These are phyloP conservation scores for Pleurotus eryngii DNA, from an alignment of 768 basidiomycete genomes.

Conservation along the genomic window DNA sequence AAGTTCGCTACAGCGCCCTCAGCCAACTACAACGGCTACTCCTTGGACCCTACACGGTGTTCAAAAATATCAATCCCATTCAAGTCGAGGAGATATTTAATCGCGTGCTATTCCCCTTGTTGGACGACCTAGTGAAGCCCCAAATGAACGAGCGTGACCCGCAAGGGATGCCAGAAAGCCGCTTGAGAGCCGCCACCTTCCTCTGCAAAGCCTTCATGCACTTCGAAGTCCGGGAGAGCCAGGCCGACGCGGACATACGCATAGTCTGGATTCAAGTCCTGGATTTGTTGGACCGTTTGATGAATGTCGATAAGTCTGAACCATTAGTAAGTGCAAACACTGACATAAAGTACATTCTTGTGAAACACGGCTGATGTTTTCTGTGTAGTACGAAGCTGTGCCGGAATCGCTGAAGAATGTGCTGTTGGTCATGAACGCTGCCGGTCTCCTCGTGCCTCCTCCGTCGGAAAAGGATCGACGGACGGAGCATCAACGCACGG, in stretches of 20 bases:
- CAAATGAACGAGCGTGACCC: slow-evolving; percentile 78
- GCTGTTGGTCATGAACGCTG: slow-evolving; percentile 92
- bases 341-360: background rate
- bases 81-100: slow-evolving; percentile 86
- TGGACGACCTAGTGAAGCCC: slow-evolving; percentile 88
- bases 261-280: slow-evolving; percentile 87
- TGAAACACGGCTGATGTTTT: background rate
- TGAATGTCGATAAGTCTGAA: slow-evolving; percentile 81
- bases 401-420: slow-evolving; percentile 98
- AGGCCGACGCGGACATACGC: slow-evolving; percentile 57
- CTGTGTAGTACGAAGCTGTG: slow-evolving; percentile 80
- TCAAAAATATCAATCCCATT: slow-evolving; percentile 52
- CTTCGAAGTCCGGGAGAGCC: slow-evolving; percentile 72
- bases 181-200: slow-evolving; percentile 82
- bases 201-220: slow-evolving; percentile 97
- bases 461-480: slow-evolving; percentile 44
- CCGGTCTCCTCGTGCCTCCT: slow-evolving; percentile 73
- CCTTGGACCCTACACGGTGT: slow-evolving; percentile 67
- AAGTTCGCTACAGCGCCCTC: slow-evolving; percentile 80
- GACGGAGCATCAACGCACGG: slow-evolving; percentile 56
- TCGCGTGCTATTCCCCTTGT: slow-evolving; percentile 82
- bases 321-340: slow-evolving; percentile 63
- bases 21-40: slow-evolving; percentile 81
- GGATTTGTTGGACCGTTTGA: slow-evolving; percentile 84
- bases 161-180: slow-evolving; percentile 86